A percentile compares a stretch with the other conserved stretches of the same genome.
Conservation (phyloP, 441 rosid species). For the Raphanus hybrid region DNA sequence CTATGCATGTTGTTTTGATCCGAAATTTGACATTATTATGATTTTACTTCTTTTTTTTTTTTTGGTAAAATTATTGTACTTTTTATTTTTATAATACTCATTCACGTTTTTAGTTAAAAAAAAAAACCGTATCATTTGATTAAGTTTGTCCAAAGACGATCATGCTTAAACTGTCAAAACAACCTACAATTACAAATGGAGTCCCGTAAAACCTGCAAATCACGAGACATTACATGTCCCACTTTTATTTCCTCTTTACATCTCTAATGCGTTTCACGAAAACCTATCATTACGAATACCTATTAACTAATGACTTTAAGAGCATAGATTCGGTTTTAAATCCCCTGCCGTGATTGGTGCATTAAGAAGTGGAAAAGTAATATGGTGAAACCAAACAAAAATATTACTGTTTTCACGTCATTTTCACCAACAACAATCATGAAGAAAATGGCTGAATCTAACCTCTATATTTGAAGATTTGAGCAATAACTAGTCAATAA, state of each 20-base stretch:
- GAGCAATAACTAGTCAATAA: not conserved
- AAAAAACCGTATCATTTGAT: constrained; percentile 13
- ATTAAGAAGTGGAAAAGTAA: constrained; percentile 12
- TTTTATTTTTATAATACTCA: not conserved
- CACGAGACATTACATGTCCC: constrained; percentile 36
- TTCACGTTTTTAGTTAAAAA: not conserved
- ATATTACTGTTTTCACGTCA: not conserved
- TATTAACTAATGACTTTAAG: constrained; percentile 30
- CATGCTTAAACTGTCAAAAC: constrained; percentile 32
- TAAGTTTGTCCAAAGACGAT: not conserved
- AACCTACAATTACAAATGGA: constrained; percentile 23
- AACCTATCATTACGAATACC: constrained; percentile 38
- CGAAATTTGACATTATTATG: not conserved
- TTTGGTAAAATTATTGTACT: too few relatives aligned
- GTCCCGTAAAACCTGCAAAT: constrained; percentile 42
- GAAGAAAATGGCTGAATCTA: not conserved
- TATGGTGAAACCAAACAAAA: not conserved
- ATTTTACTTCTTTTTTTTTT: not conserved
- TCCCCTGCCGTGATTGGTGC: constrained; percentile 41
- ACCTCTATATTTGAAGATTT: not conserved
- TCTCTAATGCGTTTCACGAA: constrained; percentile 28
- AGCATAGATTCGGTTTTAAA: constrained; percentile 5
- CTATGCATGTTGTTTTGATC: not conserved
- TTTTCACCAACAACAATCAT: constrained; percentile 8
- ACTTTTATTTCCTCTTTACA: constrained; percentile 17